These are phyloP conservation scores for Clarireedia homoeocarpa DNA, from an alignment of 2,329 filamentous ascomycete species.

Conservation along the genomic window DNA sequence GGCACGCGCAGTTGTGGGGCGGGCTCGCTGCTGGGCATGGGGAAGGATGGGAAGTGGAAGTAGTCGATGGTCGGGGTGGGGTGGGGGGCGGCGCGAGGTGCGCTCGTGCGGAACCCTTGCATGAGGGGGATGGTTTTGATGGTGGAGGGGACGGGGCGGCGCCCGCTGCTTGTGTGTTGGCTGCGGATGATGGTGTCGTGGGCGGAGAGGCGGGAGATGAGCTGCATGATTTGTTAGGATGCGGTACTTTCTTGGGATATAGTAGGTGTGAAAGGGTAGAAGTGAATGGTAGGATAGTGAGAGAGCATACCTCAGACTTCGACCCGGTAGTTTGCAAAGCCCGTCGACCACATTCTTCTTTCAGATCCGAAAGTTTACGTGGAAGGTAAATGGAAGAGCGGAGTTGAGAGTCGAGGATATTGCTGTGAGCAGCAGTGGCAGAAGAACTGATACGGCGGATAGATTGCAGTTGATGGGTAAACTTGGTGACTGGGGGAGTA, in stretches of 20 bases:
- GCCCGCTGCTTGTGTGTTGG: conserved; percentile 27
- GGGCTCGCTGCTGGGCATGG: conserved; percentile 19
- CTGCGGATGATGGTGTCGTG: conserved; percentile 18
- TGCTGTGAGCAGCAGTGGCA: conserved; percentile 14
- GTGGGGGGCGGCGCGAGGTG: conserved; percentile 31
- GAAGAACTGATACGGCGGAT: conserved; percentile 22
- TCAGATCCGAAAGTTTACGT: conserved; percentile 22
- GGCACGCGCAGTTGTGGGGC: conserved; percentile 41
- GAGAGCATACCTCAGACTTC: conserved; percentile 24
- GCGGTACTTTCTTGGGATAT: neutral
- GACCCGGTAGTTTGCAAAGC: conserved; percentile 19
- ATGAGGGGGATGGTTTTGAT: conserved; percentile 47
- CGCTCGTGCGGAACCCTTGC: conserved; percentile 52
- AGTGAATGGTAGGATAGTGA: neutral
- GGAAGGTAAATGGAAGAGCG: conserved; percentile 22
- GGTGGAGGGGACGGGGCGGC: conserved; percentile 31
- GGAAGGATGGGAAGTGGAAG: conserved; percentile 43
- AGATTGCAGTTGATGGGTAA: conserved; percentile 14
- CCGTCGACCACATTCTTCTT: conserved; percentile 22
- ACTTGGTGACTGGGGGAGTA: conserved; percentile 25
- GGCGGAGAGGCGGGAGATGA: conserved; percentile 23
- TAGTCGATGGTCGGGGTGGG: conserved; percentile 35
- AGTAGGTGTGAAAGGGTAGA: neutral
- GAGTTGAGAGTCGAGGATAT: conserved; percentile 17
- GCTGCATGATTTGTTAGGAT: conserved; percentile 14